A percentile compares a stretch with the other conserved stretches of the same genome.
Conservation (phyloP, 768 basidiomycete species). For the Leucocoprinus leucothites region DNA sequence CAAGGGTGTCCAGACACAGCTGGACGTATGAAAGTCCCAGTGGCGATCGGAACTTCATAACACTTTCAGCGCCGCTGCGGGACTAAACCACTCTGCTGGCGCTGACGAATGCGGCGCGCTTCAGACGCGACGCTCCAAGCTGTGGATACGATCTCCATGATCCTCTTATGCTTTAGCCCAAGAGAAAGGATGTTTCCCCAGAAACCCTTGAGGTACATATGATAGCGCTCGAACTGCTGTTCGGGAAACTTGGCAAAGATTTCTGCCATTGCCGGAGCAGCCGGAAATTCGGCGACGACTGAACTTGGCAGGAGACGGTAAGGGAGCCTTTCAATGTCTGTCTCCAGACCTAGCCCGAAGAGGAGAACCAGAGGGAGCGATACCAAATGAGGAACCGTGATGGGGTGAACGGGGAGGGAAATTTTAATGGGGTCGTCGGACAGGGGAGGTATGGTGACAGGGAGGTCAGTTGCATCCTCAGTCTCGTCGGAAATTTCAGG, state of each 20-base stretch:
- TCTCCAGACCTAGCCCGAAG: slow-evolving; percentile 53
- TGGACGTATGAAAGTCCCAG: no score
- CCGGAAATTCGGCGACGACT: slow-evolving; percentile 61
- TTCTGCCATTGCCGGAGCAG: slow-evolving; percentile 54
- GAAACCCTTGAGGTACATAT: slow-evolving; percentile 52
- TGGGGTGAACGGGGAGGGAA: slow-evolving; percentile 49
- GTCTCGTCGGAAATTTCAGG: slow-evolving; percentile 22
- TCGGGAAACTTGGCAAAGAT: slow-evolving; percentile 39
- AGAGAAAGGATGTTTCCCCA: slow-evolving; percentile 63
- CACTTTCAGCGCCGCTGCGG: background rate
- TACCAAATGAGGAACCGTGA: slow-evolving; percentile 48
- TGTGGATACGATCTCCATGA: slow-evolving; percentile 49
- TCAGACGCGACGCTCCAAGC: slow-evolving; percentile 79
- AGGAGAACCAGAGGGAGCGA: slow-evolving; percentile 58
- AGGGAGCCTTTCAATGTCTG: slow-evolving; percentile 42
- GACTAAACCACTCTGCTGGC: background rate
- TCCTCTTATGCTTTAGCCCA: slow-evolving; percentile 40
- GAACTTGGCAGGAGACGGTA: slow-evolving; percentile 50
- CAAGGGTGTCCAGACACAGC: no score
- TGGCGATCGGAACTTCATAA: background rate
- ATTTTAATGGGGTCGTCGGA: slow-evolving; percentile 29
- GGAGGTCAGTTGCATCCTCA: slow-evolving; percentile 29
- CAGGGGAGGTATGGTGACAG: slow-evolving; percentile 29
- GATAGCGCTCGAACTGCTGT: slow-evolving; percentile 34
- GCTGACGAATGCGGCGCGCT: slow-evolving; percentile 38